Evolutionary conservation across 1,139 yeast species (phyloP).

Genomic region (Entelexis paramagnoliae): DNA sequence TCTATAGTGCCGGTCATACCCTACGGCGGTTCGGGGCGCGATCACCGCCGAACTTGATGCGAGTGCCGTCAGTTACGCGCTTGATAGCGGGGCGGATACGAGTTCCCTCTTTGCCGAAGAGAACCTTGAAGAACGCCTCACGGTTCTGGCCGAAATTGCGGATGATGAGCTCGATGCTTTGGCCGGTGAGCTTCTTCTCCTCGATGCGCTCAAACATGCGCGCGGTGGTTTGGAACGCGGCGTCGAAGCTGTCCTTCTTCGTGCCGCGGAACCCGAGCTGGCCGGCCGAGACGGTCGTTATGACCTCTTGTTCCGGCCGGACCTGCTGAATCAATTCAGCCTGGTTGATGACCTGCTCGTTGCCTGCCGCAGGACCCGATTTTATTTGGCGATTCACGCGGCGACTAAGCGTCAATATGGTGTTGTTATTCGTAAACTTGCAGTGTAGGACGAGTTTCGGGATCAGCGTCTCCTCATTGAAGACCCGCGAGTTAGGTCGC

Average conservation of each 20-base stretch:
- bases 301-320: constrained; percentile 68
- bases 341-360: constrained; percentile 46
- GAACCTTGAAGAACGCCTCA: constrained; percentile 72
- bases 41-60: constrained; percentile 84
- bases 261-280: constrained; percentile 37
- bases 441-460: constrained; percentile 60
- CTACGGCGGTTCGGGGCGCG: constrained; percentile 79
- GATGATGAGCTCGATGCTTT: constrained; percentile 51
- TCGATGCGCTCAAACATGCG: constrained; percentile 63
- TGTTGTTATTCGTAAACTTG: constrained; percentile 69
- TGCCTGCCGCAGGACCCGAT: constrained; percentile 23
- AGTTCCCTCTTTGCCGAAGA: constrained; percentile 82
- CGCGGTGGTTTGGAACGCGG: constrained; percentile 78
- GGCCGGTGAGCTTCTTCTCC: constrained; percentile 38
- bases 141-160: constrained; percentile 84
- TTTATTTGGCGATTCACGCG: constrained; percentile 31
- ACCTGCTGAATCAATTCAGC: constrained; percentile 69
- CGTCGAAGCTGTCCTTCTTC: constrained; percentile 80
- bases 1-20: constrained; percentile 20
- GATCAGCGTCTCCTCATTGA: constrained; percentile 7
- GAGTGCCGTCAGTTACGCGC: constrained; percentile 67
- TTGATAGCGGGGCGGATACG: constrained; percentile 52
- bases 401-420: constrained; percentile 65
- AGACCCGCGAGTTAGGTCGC: not conserved
- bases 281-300: constrained; percentile 44